Evolutionary conservation across 2,329 filamentous ascomycete species (phyloP), one percentile per base, ranked within the genome.

Genomic region (Plectosphaerella sp.): DNA sequence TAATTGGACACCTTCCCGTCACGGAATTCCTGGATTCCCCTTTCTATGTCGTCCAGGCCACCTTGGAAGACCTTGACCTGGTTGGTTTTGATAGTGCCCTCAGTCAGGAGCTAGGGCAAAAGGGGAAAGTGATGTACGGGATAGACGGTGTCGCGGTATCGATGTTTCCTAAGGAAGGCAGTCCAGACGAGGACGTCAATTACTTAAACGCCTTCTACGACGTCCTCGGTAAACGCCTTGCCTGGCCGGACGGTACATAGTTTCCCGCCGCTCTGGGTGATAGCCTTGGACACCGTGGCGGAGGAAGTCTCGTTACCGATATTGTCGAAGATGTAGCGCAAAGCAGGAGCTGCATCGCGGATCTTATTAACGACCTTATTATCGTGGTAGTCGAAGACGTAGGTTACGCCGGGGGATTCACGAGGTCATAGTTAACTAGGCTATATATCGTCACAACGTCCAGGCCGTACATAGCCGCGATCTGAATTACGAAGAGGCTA

Each of bases 161-260:
- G 47, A 47, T 71, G 66, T 5, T 72, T 66, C 50, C 72, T 71
- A 28, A 71, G 51, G 45, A 75, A 75, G 1, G 64, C 66, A 3
- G 68, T 73, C 67, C 68, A 73, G 1, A 75, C 69, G n/a, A 74
- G 56, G 4, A 76, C 70, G 57, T 72, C 67, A 0, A 65, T 71
- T 2, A 75, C 67, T 18, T 62, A 64, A 4, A 66, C 66, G 4
- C 61, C 56, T 16, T 60, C 53, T 0, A 61, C 55, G 0, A 73
- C 68, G 35, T 64, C 55, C 22, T 70, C 64, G 0, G 70, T 74
- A 47, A 69, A 62, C 1, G 61, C 64, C 52, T 72, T 73, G 1
- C 68, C 71, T 0, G 71, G 72, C 2, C 72, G 55, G 8, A 75
- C 71, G 0, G 71, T 76, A 54, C 71, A 74, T 1, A 76, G 57